Percentiles rank a stretch among this genome's conserved stretches.
Evolutionary conservation across 768 basidiomycete species (phyloP).

Genomic region (Mycena amicta): DNA sequence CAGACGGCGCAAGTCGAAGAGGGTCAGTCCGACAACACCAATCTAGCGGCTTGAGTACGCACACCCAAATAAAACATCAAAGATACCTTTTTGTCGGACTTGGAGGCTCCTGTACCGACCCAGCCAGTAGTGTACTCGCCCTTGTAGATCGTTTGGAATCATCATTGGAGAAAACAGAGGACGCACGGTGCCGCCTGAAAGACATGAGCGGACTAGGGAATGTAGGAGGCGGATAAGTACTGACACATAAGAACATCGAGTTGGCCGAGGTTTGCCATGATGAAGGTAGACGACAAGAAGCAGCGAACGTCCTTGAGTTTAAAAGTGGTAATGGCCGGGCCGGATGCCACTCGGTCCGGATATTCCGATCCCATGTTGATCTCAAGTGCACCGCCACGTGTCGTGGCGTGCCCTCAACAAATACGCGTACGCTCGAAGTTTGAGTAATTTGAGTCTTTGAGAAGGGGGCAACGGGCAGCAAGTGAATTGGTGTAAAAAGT

Average conservation of each 20-base stretch:
- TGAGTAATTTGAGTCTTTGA: too few species aligned
- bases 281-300: constrained; percentile 5
- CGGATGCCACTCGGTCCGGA: too few species aligned
- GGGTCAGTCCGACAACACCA: constrained; percentile 84
- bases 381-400: too few species aligned
- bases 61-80: too few species aligned
- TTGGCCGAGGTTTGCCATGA: constrained; percentile 44
- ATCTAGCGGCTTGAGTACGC: constrained; percentile 45
- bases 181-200: constrained; percentile 43
- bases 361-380: too few species aligned
- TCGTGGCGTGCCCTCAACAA: too few species aligned
- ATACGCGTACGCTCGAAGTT: too few species aligned
- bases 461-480: too few species aligned
- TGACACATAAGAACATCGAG: constrained; percentile 81
- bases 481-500: too few species aligned
- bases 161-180: neutral
- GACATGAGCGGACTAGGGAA: constrained; percentile 10
- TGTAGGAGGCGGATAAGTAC: constrained; percentile 22
- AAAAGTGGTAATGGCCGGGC: neutral
- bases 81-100: constrained; percentile 96
- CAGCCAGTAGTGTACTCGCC: constrained; percentile 96
- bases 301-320: neutral
- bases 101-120: constrained; percentile 89
- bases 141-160: constrained; percentile 26
- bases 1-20: constrained; percentile 84